Evolutionary conservation across 2,329 filamentous ascomycete genomes (phyloP).

Genomic region (Aaosphaeria arxii): DNA sequence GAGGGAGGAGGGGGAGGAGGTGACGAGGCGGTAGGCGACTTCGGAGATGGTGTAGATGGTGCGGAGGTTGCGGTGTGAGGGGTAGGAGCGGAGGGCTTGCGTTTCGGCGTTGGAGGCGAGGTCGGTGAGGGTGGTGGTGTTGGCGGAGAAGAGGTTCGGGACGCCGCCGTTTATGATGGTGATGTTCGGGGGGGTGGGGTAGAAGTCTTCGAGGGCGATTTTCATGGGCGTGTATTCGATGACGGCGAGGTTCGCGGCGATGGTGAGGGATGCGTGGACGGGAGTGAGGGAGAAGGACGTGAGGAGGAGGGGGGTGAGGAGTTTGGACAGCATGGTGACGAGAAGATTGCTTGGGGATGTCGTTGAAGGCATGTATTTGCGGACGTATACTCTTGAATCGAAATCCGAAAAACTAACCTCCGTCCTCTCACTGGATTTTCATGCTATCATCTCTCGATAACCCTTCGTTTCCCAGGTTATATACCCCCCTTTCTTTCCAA

Average conservation of each 20-base stretch:
- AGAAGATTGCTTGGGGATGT: no score
- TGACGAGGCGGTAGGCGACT: constrained; percentile 24
- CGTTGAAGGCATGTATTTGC: no score
- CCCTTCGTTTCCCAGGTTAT: no score
- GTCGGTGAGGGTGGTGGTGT: constrained; percentile 13
- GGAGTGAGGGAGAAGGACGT: neutral
- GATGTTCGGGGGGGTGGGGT: constrained; percentile 7
- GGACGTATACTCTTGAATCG: no score
- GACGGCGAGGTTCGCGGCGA: constrained; percentile 16
- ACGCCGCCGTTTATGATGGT: constrained; percentile 14
- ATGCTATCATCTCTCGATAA: no score
- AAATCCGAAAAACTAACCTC: no score
- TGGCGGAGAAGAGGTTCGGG: constrained; percentile 12
- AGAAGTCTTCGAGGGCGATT: constrained; percentile 21
- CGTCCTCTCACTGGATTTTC: no score
- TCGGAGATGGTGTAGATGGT: constrained; percentile 27
- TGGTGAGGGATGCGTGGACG: constrained; percentile 5
- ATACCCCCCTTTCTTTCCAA: no score
- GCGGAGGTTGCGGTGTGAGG: constrained; percentile 19
- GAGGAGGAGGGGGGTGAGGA: no score
- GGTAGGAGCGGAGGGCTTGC: constrained; percentile 22
- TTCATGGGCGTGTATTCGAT: constrained; percentile 23
- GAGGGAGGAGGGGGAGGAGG: constrained; percentile 18
- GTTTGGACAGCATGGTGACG: no score
- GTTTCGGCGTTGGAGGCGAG: constrained; percentile 29